Evolutionary conservation across 2,329 filamentous ascomycete genomes (phyloP), one percentile per base, ranked within the genome.

Genomic region (Fusarium anguioides): DNA sequence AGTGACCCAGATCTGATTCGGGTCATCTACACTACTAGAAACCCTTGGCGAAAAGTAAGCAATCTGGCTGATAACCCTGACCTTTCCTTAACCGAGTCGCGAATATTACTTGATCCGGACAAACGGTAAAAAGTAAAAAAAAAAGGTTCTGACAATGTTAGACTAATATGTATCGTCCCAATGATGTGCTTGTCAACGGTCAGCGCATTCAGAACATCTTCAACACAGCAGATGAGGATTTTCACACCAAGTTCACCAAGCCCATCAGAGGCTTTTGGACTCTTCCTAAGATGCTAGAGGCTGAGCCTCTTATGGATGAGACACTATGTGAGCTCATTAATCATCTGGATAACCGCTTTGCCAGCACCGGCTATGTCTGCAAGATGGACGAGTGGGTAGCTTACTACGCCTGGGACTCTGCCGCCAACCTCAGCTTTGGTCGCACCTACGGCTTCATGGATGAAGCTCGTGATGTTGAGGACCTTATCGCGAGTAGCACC

Each of bases 261-360:
- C 69, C 69, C 3, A 69, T 71, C 21, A 62, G 68, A 26, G 66
- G 60, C 5, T 71, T 69, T 18, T 71, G 69, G 60, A 70, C 69
- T 1, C 39, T 71, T 0, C 64, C 53, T 4, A 71, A 64, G 15
- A 67, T 71, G 40, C 42, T 69, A 1, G 66, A 68, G 20, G 64
- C 58, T 8, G 69, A 71, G n/a, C 63, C 64, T 7, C 45, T 71
- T 4, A 71, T 71, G 41, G 69, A 71, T 5, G 68, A 70, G n/a
- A 71, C 69, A 0, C 39, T 71, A 1, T n/a, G 18, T 1, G 52
- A 63, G 7, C 54, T 71, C 0, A 58, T 71, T 2, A 37, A 27
- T 1, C 63, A 71, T 9, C 12, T 71, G 0, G 57, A 71, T 11
- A 48, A 37, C 3, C 66, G 66, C 6, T 71, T 60, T 12, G 66